A percentile compares a stretch with the other conserved stretches of the same genome.
Conservation (phyloP, 2,329 filamentous ascomycete genomes). For the Alternaria panax region DNA sequence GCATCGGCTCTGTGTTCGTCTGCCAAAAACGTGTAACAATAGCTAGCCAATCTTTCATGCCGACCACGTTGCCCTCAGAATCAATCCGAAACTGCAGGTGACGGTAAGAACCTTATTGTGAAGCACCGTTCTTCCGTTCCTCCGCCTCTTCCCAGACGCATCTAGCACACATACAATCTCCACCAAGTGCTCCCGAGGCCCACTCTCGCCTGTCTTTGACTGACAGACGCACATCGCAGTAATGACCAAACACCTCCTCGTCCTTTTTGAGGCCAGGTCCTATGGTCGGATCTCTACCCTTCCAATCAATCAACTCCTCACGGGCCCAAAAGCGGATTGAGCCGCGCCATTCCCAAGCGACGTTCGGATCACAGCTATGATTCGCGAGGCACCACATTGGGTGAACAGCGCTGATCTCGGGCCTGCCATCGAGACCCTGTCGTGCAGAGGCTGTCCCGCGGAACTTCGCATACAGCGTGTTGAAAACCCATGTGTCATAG, state of each 20-base stretch:
- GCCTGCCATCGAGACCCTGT: slow-evolving; percentile 73
- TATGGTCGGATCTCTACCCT: slow-evolving; percentile 39
- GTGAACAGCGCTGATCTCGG: slow-evolving; percentile 92
- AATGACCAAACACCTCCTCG: slow-evolving; percentile 91
- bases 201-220: slow-evolving; percentile 87
- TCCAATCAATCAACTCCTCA: slow-evolving; percentile 63
- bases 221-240: slow-evolving; percentile 82
- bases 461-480: slow-evolving; percentile 92
- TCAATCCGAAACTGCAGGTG: neutral
- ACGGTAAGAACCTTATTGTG: neutral
- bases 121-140: slow-evolving; percentile 5
- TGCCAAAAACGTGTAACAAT: neutral
- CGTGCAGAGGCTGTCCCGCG: slow-evolving; percentile 86
- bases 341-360: slow-evolving; percentile 91
- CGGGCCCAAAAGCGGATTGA: slow-evolving; percentile 74
- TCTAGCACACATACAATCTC: slow-evolving; percentile 84
- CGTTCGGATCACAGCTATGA: slow-evolving; percentile 94
- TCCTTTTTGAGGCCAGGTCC: slow-evolving; percentile 73
- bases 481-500: slow-evolving; percentile 83
- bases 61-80: neutral
- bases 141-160: slow-evolving; percentile 72
- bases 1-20: neutral
- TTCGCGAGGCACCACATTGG: slow-evolving; percentile 97
- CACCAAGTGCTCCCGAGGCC: slow-evolving; percentile 86
- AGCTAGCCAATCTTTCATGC: neutral